Percentiles rank a stretch among this genome's conserved stretches.
phyloP scores from a whole-genome alignment of 2,329 filamentous ascomycete species.

The Diaporthe australafricana region DNA sequence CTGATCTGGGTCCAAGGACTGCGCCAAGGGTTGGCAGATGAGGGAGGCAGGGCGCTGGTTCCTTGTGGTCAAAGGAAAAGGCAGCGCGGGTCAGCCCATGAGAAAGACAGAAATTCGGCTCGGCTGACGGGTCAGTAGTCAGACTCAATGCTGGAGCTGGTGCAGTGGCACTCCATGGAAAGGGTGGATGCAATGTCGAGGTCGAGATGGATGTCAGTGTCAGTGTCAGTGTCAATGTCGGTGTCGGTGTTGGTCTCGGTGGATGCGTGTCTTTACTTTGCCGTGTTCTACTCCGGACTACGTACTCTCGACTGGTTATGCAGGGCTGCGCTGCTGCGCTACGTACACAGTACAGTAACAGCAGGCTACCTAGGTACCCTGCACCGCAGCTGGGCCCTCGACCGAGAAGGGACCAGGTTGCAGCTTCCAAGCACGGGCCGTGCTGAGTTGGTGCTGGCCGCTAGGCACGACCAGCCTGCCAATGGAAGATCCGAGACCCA shows the following conservation, averaged over 20 bases:
- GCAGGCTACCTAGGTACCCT: neutral
- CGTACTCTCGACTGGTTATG: neutral
- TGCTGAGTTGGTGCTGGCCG: slow-evolving; percentile 18
- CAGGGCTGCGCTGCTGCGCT: neutral
- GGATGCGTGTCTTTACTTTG: slow-evolving; percentile 14
- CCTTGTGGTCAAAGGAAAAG: slow-evolving; percentile 13
- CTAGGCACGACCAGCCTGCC: neutral
- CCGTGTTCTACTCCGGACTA: neutral
- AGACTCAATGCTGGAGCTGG: slow-evolving; percentile 10
- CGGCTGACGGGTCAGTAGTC: slow-evolving; percentile 18
- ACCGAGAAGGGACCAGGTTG: slow-evolving; percentile 37
- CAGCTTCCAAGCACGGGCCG: slow-evolving; percentile 33
- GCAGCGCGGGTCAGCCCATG: slow-evolving; percentile 21
- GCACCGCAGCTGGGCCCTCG: slow-evolving; percentile 21
- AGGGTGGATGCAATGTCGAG: slow-evolving; percentile 1
- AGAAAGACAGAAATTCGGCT: slow-evolving; percentile 22
- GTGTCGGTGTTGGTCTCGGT: slow-evolving; percentile 1
- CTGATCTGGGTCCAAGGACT: neutral
- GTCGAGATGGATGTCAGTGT: slow-evolving; percentile 1
- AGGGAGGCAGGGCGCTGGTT: neutral
- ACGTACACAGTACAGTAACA: neutral
- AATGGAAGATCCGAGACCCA: neutral
- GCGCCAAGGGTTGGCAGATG: slow-evolving; percentile 11
- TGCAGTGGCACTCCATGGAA: slow-evolving; percentile 22
- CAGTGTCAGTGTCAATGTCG: neutral